Evolutionary conservation across 192 early-diverging fungal genomes (phyloP).

Genomic region (Backusella psychrophila): DNA sequence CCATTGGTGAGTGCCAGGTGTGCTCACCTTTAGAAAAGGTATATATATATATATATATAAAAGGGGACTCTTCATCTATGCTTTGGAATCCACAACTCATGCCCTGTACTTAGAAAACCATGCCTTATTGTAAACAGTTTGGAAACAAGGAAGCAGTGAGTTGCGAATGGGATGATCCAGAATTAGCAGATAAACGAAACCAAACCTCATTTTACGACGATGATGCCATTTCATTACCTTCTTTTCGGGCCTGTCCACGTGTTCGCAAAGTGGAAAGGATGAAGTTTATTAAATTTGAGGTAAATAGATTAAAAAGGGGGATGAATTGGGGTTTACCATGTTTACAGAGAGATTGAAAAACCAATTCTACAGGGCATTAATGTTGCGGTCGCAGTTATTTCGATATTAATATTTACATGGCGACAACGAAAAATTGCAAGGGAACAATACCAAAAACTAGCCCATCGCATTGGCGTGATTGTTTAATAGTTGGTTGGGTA

Average conservation of each 20-base stretch:
- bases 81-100: too few relatives aligned
- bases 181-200: conserved; percentile 12
- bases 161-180: conserved; percentile 32
- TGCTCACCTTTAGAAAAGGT: conserved; percentile 38
- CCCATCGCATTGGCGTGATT: conserved; percentile 32
- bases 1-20: conserved; percentile 35
- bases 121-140: conserved; percentile 31
- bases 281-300: conserved; percentile 30
- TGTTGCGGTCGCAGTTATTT: conserved; percentile 22
- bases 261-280: conserved; percentile 26
- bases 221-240: conserved; percentile 27
- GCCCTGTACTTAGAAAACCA: conserved; percentile 28
- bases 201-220: conserved; percentile 17
- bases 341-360: not conserved
- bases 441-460: conserved; percentile 36
- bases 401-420: conserved; percentile 29
- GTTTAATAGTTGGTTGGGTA: not conserved
- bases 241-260: conserved; percentile 30
- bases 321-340: not conserved
- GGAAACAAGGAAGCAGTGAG: conserved; percentile 39
- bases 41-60: not conserved
- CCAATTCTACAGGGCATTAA: conserved; percentile 24
- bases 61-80: not conserved
- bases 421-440: conserved; percentile 34
- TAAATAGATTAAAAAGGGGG: not conserved